These are phyloP conservation scores for Apophysomyces variabilis DNA, from an alignment of 371 early-diverging fungal genomes.

Conservation along the genomic window DNA sequence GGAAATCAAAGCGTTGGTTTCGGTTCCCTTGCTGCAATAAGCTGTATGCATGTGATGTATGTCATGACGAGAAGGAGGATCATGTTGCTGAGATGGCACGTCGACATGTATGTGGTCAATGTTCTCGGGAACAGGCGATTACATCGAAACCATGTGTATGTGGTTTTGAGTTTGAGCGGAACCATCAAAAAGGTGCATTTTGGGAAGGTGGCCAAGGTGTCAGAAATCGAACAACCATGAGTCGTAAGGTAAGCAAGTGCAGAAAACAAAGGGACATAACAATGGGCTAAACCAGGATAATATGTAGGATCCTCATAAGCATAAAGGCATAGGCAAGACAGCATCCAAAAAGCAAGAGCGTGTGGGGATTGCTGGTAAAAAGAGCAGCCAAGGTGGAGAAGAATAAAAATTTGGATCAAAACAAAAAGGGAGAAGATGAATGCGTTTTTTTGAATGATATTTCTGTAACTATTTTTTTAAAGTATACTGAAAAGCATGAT, in stretches of 20 bases:
- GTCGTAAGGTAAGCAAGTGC: slow-evolving; percentile 70
- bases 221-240: slow-evolving; percentile 82
- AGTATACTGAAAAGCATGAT: not conserved
- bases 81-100: slow-evolving; percentile 77
- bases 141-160: slow-evolving; percentile 43
- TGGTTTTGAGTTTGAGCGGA: slow-evolving; percentile 68
- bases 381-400: slow-evolving; percentile 20
- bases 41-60: slow-evolving; percentile 91
- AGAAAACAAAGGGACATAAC: not conserved
- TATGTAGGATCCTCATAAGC: slow-evolving; percentile 51
- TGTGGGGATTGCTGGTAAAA: slow-evolving; percentile 51
- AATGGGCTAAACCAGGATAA: not conserved
- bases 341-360: slow-evolving; percentile 61
- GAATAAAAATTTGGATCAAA: slow-evolving; percentile 12
- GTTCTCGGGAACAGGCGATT: slow-evolving; percentile 85
- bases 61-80: slow-evolving; percentile 85
- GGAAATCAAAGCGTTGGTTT: slow-evolving; percentile 94
- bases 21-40: slow-evolving; percentile 88
- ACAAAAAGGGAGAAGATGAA: slow-evolving; percentile 13
- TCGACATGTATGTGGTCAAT: slow-evolving; percentile 92
- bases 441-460: slow-evolving; percentile 11
- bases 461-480: not conserved
- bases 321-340: slow-evolving; percentile 54
- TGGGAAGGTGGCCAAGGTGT: slow-evolving; percentile 99
- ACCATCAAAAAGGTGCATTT: slow-evolving; percentile 63